Evolutionary conservation across 352 stramenopile genomes (phyloP).

Genomic region (Globisporangium uncinulatum): DNA sequence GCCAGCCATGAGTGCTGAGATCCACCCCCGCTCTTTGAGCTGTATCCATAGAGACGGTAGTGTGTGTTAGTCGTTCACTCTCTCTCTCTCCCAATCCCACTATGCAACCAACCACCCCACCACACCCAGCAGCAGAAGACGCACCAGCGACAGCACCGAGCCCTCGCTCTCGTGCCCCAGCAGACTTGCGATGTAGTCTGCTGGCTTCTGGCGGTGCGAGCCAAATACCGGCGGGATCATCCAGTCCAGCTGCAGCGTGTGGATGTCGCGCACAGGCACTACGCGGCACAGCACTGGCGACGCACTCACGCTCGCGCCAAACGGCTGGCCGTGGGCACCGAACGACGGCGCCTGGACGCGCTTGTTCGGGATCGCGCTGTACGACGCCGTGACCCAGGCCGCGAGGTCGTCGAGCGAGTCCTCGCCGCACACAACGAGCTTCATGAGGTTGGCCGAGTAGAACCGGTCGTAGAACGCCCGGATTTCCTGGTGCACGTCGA

Average conservation of each 20-base stretch:
- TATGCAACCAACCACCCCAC: not conserved
- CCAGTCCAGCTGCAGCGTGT: conserved; percentile 72
- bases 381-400: conserved; percentile 53
- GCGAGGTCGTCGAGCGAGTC: conserved; percentile 69
- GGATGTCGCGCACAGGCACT: conserved; percentile 69
- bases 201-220: conserved; percentile 64
- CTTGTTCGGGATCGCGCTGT: conserved; percentile 59
- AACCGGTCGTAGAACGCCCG: conserved; percentile 58
- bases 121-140: not conserved
- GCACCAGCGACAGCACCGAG: conserved; percentile 71
- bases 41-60: conserved; percentile 8
- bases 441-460: conserved; percentile 85
- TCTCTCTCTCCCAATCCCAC: not conserved
- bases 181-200: conserved; percentile 75
- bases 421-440: conserved; percentile 73
- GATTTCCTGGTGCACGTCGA: conserved; percentile 60
- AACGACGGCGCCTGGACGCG: conserved; percentile 39
- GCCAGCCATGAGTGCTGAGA: conserved; percentile 65
- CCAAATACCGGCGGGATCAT: conserved; percentile 73
- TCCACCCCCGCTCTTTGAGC: conserved; percentile 76
- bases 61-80: too few species aligned
- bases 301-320: conserved; percentile 33
- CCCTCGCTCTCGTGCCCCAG: conserved; percentile 81
- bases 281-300: conserved; percentile 57
- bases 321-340: conserved; percentile 30